Evolutionary conservation across 1,284 basidiomycete genomes (phyloP), one percentile per base, ranked within the genome.

Genomic region (Laetiporus sulphureus): DNA sequence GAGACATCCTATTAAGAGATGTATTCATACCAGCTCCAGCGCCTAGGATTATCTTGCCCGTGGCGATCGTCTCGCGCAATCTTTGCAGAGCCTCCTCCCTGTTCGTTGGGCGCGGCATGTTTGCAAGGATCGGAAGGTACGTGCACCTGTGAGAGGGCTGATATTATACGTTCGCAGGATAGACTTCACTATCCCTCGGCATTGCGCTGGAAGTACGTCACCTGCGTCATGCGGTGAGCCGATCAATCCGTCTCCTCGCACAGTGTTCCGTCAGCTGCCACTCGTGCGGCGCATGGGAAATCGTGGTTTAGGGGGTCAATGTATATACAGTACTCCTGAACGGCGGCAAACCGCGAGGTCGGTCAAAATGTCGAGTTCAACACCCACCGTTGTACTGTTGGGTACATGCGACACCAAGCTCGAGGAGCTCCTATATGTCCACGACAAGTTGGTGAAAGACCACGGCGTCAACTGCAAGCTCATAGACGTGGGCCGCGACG

Each of bases 341-440:
- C n/a, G n/a, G n/a, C n/a, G n/a, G n/a, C n/a, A n/a, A n/a, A n/a
- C n/a, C n/a, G n/a, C n/a, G n/a, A n/a, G n/a, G n/a, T 11, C 11
- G 15, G 22, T 10, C 34, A 38, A 5, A 34, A 45, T 41, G 39
- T 21, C 44, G 5, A 18, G 15, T 10, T 22, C 45, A 6, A n/a
- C 21, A n/a, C 45, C 45, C 8, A 47, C 45, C 18, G 43, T 55
- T 21, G 48, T 41, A 5, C 25, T 53, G 25, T 44, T 55, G n/a
- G 54, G 54, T 12, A 55, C 54, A 3, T 55, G 54, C 49, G 54
- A 55, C 36, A 55, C 54, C 5, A 55, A 55, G 38, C 45, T 55
- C 32, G 47, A 55, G 16, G 54, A 55, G 32, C 50, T 55, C 13
- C 44, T 55, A 19, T 51, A 52, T 37, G 48, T 55, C 25, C 54